Percentiles rank a stretch among this genome's conserved stretches.
These are phyloP conservation scores for Cladobotryum protrusum DNA, from an alignment of 2,329 filamentous ascomycete genomes.

Conservation along the genomic window DNA sequence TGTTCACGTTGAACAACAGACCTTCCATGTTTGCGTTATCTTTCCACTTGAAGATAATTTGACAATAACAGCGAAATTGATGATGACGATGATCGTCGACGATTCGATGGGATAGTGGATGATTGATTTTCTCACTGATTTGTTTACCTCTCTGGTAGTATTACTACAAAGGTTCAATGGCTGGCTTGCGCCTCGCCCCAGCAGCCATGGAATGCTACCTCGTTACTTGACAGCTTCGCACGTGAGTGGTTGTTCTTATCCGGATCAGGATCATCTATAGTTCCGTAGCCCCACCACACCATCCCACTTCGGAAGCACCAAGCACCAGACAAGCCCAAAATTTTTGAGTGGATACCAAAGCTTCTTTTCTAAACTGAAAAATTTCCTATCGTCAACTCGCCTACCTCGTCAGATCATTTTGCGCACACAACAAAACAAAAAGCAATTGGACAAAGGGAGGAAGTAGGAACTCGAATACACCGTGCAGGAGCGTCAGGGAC, in stretches of 20 bases:
- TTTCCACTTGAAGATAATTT: neutral
- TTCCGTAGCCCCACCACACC: constrained; percentile 19
- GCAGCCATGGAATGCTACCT: neutral
- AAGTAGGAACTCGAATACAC: constrained; percentile 27
- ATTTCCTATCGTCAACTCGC: constrained; percentile 31
- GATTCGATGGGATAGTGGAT: neutral
- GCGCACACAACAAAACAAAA: constrained; percentile 27
- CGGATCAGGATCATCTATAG: constrained; percentile 18
- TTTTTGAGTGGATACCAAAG: constrained; percentile 31
- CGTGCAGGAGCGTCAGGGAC: constrained; percentile 26
- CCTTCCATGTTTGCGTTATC: constrained; percentile 63
- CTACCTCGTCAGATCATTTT: constrained; percentile 27
- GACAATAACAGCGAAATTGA: no score
- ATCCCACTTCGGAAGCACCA: constrained; percentile 22
- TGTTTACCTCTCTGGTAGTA: neutral
- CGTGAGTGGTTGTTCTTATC: constrained; percentile 16
- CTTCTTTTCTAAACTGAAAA: constrained; percentile 33
- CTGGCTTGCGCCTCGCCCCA: constrained; percentile 1
- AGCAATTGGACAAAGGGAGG: constrained; percentile 32
- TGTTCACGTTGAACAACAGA: constrained; percentile 89
- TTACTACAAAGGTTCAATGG: neutral
- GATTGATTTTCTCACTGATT: neutral
- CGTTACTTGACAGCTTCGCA: constrained; percentile 10
- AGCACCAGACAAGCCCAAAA: constrained; percentile 36
- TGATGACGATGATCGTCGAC: no score